A percentile compares a stretch with the other conserved stretches of the same genome.
Evolutionary conservation across 2,329 filamentous ascomycete species (phyloP).

Genomic region (Paramyrothecium roridum): DNA sequence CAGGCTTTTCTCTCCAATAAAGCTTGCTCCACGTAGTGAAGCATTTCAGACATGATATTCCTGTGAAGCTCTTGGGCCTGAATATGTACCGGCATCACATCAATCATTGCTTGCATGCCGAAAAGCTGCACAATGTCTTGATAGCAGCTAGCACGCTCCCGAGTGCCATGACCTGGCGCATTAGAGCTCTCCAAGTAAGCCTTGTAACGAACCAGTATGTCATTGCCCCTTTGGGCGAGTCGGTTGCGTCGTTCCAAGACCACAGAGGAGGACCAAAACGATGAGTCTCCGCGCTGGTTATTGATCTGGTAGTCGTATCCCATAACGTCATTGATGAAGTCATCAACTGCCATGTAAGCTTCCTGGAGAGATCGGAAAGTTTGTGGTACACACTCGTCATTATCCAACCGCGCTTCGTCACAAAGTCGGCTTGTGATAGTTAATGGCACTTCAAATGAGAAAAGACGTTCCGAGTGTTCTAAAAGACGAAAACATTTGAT

Average conservation of each 20-base stretch:
- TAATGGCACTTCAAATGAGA: neutral
- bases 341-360: neutral
- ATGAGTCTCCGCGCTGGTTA: neutral
- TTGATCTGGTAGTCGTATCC: neutral
- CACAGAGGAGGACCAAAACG: neutral
- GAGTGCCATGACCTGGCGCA: neutral
- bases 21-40: neutral
- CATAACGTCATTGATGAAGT: neutral
- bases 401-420: neutral
- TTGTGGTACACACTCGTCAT: neutral
- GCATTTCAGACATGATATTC: neutral
- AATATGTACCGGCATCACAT: neutral
- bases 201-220: neutral
- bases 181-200: neutral
- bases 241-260: neutral
- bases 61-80: neutral
- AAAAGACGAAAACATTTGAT: neutral
- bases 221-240: neutral
- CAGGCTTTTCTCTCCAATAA: neutral
- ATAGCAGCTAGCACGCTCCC: neutral
- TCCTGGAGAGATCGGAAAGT: neutral
- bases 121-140: neutral
- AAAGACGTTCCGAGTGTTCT: neutral
- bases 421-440: neutral
- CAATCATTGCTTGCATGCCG: neutral